Conservation (phyloP, 1,284 basidiomycete genomes). For the Calocybe gambosa region DNA sequence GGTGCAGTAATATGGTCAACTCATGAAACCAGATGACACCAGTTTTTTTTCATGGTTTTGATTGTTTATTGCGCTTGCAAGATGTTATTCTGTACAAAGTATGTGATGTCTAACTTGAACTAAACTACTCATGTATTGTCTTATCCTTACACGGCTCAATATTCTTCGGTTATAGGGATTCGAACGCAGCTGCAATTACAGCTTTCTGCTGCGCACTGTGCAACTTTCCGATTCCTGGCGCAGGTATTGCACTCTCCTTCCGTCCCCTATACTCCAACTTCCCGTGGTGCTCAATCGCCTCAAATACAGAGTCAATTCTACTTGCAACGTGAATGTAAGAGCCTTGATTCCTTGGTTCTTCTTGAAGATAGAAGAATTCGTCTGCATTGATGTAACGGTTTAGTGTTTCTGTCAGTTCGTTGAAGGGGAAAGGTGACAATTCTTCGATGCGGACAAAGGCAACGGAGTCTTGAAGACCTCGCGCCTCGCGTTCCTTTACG, state of each 20-base stretch:
- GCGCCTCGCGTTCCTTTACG: slow-evolving; percentile 55
- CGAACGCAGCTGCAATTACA: slow-evolving; percentile 55
- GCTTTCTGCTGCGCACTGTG: slow-evolving; percentile 62
- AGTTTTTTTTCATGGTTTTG: too few relatives aligned
- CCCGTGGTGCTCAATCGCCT: slow-evolving; percentile 27
- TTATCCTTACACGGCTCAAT: too few relatives aligned
- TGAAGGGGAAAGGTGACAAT: slow-evolving; percentile 80
- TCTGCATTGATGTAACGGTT: slow-evolving; percentile 34
- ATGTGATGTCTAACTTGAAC: too few relatives aligned
- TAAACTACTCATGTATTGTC: too few relatives aligned
- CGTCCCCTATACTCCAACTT: slow-evolving; percentile 57
- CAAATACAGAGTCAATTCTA: slow-evolving; percentile 50
- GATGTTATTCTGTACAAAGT: too few relatives aligned
- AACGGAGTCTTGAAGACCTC: slow-evolving; percentile 42
- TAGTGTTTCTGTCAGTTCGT: slow-evolving; percentile 42
- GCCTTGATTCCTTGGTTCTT: slow-evolving; percentile 85
- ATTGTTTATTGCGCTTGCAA: too few relatives aligned
- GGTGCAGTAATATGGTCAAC: too few relatives aligned
- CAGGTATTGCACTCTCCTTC: slow-evolving; percentile 68
- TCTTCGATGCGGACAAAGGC: slow-evolving; percentile 80
- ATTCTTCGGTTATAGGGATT: slow-evolving; percentile 18
- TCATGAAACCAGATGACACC: too few relatives aligned
- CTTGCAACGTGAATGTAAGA: slow-evolving; percentile 63
- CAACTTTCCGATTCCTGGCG: slow-evolving; percentile 67
- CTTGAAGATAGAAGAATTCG: slow-evolving; percentile 73